phyloP scores from a whole-genome alignment of 192 early-diverging fungal genomes.

The Linnemannia hyalina region DNA sequence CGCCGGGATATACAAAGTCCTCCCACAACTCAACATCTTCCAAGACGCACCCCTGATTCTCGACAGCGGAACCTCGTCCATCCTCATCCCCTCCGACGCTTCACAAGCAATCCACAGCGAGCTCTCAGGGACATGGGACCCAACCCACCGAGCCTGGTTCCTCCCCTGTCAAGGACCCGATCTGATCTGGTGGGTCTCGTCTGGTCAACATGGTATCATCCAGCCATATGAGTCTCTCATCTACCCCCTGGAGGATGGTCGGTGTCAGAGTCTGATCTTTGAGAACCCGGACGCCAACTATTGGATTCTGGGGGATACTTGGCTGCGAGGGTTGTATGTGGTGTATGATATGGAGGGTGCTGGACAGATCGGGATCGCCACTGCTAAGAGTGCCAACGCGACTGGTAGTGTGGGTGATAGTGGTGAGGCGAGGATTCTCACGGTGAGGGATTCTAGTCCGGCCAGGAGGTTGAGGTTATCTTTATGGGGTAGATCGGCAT shows the following conservation, averaged over 20 bases:
- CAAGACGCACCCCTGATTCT: constrained; percentile 36
- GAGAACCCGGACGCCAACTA: constrained; percentile 23
- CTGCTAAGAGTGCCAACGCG: not conserved
- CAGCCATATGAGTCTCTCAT: constrained; percentile 35
- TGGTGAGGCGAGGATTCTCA: not conserved
- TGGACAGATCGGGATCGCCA: constrained; percentile 33
- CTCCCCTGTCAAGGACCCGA: constrained; percentile 34
- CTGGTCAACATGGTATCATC: constrained; percentile 17
- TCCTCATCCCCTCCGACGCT: constrained; percentile 37
- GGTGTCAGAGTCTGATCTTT: constrained; percentile 45
- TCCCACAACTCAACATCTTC: constrained; percentile 10
- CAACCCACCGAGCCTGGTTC: constrained; percentile 28
- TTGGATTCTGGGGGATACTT: constrained; percentile 47
- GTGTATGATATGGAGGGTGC: constrained; percentile 41
- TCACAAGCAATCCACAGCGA: constrained; percentile 27
- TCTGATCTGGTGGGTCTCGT: constrained; percentile 38
- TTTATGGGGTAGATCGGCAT: not conserved
- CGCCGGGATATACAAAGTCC: not conserved
- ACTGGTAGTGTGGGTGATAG: not conserved
- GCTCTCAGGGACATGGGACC: constrained; percentile 26
- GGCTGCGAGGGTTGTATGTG: constrained; percentile 33
- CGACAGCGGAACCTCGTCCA: constrained; percentile 36
- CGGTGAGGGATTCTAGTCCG: not conserved
- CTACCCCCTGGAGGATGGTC: constrained; percentile 22
- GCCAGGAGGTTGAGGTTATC: not conserved